These are phyloP conservation scores for Mimosa pudica DNA, from an alignment of 306 rosid genomes.

Conservation along the genomic window DNA sequence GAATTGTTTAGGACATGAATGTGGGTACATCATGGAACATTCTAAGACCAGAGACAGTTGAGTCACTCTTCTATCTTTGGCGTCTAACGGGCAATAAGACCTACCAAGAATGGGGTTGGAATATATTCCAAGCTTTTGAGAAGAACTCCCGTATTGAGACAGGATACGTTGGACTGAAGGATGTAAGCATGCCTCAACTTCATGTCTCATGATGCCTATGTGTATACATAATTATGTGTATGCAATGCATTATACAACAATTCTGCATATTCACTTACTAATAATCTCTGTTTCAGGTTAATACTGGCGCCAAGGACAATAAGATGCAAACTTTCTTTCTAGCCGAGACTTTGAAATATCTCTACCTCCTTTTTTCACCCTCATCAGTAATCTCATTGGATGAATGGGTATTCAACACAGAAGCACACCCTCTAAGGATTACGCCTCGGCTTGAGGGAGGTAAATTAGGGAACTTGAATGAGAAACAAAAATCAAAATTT, in stretches of 20 bases:
- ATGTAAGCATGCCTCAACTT: constrained; percentile 60
- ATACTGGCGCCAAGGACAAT: constrained; percentile 87
- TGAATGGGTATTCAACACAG: constrained; percentile 97
- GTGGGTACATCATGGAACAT: constrained; percentile 99
- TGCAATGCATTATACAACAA: constrained; percentile 16
- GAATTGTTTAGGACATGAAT: constrained; percentile 67
- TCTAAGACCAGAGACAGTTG: constrained; percentile 95
- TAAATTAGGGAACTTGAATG: constrained; percentile 37
- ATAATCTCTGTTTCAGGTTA: constrained; percentile 63
- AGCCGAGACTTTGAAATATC: constrained; percentile 93
- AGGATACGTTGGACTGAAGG: constrained; percentile 96
- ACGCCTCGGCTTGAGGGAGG: constrained; percentile 51
- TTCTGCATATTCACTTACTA: constrained; percentile 10
- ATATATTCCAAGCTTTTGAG: constrained; percentile 97
- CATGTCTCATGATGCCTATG: constrained; percentile 23
- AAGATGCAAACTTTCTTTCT: constrained; percentile 99
- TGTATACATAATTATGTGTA: background rate
- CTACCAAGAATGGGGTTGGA: constrained; percentile 99
- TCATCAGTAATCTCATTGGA: constrained; percentile 84
- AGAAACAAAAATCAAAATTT: constrained; percentile 41
- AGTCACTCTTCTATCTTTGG: constrained; percentile 96
- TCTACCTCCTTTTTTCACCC: constrained; percentile 95
- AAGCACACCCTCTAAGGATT: constrained; percentile 91
- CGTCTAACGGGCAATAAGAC: constrained; percentile 96
- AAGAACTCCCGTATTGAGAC: constrained; percentile 89